Percentiles rank a stretch among this genome's conserved stretches.
Conservation (phyloP, 805 yeast genomes). For the Nakazawaea wyomingensis region DNA sequence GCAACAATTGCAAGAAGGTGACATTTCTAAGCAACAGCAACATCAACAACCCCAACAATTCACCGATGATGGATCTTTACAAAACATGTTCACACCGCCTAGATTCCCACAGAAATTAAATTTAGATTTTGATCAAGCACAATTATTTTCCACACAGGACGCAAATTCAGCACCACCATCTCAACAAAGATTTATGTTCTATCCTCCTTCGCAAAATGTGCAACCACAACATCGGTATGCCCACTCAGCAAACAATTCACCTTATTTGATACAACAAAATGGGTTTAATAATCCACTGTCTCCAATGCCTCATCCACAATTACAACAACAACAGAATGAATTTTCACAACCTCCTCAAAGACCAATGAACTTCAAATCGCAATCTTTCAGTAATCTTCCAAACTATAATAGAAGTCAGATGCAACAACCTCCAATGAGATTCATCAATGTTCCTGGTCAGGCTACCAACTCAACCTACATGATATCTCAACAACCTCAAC, state of each 20-base stretch:
- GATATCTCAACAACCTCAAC: not conserved
- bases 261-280: slow-evolving; percentile 6
- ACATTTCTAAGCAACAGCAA: not conserved
- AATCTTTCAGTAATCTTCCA: not conserved
- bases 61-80: not conserved
- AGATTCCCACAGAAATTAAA: slow-evolving; percentile 5
- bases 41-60: slow-evolving; percentile 1
- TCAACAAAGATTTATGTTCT: slow-evolving; percentile 9
- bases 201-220: slow-evolving; percentile 1
- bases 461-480: not conserved
- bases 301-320: not conserved
- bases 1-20: slow-evolving; percentile 4
- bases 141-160: not conserved
- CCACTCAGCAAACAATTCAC: slow-evolving; percentile 5
- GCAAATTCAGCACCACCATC: slow-evolving; percentile 8
- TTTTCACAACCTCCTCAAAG: slow-evolving; percentile 1
- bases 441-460: slow-evolving; percentile 10
- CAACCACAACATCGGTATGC: slow-evolving; percentile 1
- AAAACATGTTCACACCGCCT: slow-evolving; percentile 5
- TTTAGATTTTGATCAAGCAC: slow-evolving; percentile 3
- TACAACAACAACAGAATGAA: slow-evolving; percentile 1
- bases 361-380: slow-evolving; percentile 3
- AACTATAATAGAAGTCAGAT: slow-evolving; percentile 4
- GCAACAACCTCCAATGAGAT: slow-evolving; percentile 10
- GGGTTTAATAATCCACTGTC: not conserved